A percentile compares a stretch with the other conserved stretches of the same genome.
phyloP scores from a whole-genome alignment of 441 rosid species.

The Pelargonium australe region DNA sequence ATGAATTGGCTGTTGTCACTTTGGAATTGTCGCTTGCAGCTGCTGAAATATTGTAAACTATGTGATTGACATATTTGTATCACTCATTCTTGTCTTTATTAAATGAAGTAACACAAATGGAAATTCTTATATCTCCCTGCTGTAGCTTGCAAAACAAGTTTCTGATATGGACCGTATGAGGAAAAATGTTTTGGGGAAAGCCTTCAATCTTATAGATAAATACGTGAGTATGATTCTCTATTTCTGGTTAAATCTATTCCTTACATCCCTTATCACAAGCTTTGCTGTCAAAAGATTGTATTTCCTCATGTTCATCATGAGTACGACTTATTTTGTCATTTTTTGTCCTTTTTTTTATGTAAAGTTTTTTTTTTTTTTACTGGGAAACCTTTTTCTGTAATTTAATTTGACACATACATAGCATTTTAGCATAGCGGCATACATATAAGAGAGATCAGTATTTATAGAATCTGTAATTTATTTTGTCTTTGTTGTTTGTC shows the following conservation, averaged over 20 bases:
- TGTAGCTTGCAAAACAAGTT: conserved; percentile 86
- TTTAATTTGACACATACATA: too few relatives aligned
- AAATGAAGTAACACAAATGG: conserved; percentile 8
- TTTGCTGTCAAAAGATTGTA: conserved; percentile 4
- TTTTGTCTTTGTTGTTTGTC: too few relatives aligned
- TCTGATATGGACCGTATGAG: conserved; percentile 66
- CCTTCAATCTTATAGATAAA: conserved; percentile 72
- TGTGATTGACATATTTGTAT: background rate
- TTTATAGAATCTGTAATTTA: too few relatives aligned
- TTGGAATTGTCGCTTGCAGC: background rate
- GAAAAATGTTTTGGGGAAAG: conserved; percentile 57
- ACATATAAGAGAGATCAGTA: too few relatives aligned
- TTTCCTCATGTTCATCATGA: background rate
- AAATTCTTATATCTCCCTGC: conserved; percentile 20
- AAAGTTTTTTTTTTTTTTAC: too few relatives aligned
- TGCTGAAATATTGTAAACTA: background rate
- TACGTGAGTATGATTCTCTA: conserved; percentile 43
- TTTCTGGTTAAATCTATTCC: conserved; percentile 14
- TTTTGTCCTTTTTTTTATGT: background rate
- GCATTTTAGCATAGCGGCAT: too few relatives aligned
- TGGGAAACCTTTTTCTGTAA: too few relatives aligned
- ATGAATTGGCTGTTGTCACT: background rate
- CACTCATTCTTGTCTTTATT: background rate
- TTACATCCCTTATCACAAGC: conserved; percentile 12
- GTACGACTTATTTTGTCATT: background rate